Evolutionary conservation across 2,329 filamentous ascomycete species (phyloP).

Genomic region (Fusarium mangiferae): DNA sequence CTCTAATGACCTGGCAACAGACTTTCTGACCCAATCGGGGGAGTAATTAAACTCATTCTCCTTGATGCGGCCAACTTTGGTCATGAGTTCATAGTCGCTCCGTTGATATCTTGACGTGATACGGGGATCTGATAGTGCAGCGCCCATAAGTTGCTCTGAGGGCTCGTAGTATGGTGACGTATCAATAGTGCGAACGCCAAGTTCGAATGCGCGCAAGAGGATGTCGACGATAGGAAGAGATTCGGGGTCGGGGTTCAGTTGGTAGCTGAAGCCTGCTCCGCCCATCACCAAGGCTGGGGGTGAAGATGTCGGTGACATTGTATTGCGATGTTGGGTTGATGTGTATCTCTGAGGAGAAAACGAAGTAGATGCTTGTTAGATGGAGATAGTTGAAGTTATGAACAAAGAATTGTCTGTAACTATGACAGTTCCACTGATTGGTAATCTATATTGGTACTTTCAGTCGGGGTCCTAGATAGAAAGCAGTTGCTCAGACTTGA

Average conservation of each 20-base stretch:
- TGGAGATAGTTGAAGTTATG: neutral
- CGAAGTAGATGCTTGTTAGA: too few species aligned
- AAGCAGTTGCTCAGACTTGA: too few species aligned
- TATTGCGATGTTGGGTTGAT: neutral
- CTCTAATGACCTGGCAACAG: neutral
- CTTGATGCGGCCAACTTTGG: conserved; percentile 7
- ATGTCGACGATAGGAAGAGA: conserved; percentile 8
- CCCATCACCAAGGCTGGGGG: neutral
- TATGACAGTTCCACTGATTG: neutral
- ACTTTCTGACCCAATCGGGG: neutral
- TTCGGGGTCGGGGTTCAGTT: neutral
- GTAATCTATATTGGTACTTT: too few species aligned
- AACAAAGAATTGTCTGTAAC: neutral
- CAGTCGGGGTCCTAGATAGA: fast-evolving
- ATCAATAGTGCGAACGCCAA: neutral
- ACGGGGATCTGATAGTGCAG: neutral
- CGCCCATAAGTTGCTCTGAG: conserved; percentile 7
- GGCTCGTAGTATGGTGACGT: conserved; percentile 12
- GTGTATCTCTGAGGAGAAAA: fast-evolving
- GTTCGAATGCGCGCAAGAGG: neutral
- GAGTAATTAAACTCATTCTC: conserved; percentile 12
- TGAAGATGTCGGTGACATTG: neutral
- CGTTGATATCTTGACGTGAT: neutral
- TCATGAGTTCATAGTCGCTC: conserved; percentile 1
- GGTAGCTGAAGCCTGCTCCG: conserved; percentile 4